phyloP scores from a whole-genome alignment of 257 asterid genomes.

The Cruciata laevipes region DNA sequence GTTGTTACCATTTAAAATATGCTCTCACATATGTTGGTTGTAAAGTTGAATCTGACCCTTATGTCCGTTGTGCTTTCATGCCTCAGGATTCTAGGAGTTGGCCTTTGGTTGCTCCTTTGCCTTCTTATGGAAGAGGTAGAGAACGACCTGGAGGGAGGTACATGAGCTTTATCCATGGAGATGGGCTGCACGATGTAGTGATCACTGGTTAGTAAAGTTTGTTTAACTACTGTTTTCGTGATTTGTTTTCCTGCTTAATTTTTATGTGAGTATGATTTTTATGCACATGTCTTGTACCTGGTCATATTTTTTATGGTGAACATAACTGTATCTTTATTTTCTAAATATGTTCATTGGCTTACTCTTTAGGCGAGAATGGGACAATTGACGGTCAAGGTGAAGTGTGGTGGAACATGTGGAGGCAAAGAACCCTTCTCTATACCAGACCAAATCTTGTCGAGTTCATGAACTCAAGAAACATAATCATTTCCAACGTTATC shows the following conservation, averaged over 20 bases:
- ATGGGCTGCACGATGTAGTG: constrained; percentile 81
- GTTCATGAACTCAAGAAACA: constrained; percentile 64
- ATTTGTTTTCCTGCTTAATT: background rate
- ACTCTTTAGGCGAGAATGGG: constrained; percentile 74
- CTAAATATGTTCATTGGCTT: background rate
- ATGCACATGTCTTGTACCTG: background rate
- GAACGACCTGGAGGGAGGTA: constrained; percentile 93
- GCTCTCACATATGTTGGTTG: background rate
- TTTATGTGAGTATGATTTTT: background rate
- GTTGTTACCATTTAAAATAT: background rate
- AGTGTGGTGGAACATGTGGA: constrained; percentile 98
- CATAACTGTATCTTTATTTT: background rate
- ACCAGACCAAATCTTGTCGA: constrained; percentile 87
- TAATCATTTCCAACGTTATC: constrained; percentile 64
- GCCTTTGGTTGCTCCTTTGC: constrained; percentile 84
- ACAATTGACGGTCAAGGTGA: constrained; percentile 95
- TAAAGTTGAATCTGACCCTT: background rate
- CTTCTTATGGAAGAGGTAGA: constrained; percentile 96
- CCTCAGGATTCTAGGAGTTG: constrained; percentile 53
- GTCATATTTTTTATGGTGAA: background rate
- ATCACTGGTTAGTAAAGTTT: constrained; percentile 57
- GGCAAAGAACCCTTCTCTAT: constrained; percentile 62
- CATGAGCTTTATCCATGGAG: constrained; percentile 82
- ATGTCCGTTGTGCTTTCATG: constrained; percentile 11
- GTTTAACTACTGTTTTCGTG: background rate